phyloP scores from a whole-genome alignment of 1,139 yeast species.

The Suhomyces terraborum region DNA sequence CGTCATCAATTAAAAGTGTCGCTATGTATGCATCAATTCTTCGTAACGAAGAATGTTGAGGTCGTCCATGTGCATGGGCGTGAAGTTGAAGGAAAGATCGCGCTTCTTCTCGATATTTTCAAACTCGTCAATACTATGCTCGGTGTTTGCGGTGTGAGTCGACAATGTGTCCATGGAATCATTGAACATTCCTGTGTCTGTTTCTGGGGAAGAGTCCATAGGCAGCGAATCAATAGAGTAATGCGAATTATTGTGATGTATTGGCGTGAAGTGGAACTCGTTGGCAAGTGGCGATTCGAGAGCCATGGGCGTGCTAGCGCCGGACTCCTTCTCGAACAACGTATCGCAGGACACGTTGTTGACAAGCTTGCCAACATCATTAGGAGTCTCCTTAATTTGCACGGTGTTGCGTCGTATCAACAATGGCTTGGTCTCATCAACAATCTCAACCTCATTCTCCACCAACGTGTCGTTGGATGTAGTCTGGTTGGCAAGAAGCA shows the following conservation, averaged over 20 bases:
- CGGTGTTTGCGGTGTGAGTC: slow-evolving; percentile 16
- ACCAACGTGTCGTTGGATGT: slow-evolving; percentile 33
- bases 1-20: slow-evolving; percentile 3
- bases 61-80: slow-evolving; percentile 7
- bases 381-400: slow-evolving; percentile 12
- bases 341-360: slow-evolving; percentile 13
- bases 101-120: slow-evolving; percentile 1
- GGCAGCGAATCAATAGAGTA: slow-evolving; percentile 21
- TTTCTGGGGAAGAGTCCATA: slow-evolving; percentile 18
- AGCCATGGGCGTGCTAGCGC: not conserved
- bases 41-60: slow-evolving; percentile 7
- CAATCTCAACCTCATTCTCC: slow-evolving; percentile 14
- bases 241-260: slow-evolving; percentile 16
- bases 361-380: slow-evolving; percentile 9
- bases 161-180: slow-evolving; percentile 27
- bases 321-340: slow-evolving; percentile 6
- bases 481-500: slow-evolving; percentile 23
- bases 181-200: slow-evolving; percentile 19
- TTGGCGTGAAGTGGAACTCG: slow-evolving; percentile 13
- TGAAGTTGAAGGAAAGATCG: slow-evolving; percentile 7
- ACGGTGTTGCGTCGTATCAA: slow-evolving; percentile 15
- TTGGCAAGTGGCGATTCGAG: slow-evolving; percentile 11
- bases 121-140: slow-evolving; percentile 7
- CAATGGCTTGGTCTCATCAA: slow-evolving; percentile 29
- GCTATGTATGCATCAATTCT: not conserved